Conservation (phyloP, 805 yeast species). For the Ogataea saltuana region DNA sequence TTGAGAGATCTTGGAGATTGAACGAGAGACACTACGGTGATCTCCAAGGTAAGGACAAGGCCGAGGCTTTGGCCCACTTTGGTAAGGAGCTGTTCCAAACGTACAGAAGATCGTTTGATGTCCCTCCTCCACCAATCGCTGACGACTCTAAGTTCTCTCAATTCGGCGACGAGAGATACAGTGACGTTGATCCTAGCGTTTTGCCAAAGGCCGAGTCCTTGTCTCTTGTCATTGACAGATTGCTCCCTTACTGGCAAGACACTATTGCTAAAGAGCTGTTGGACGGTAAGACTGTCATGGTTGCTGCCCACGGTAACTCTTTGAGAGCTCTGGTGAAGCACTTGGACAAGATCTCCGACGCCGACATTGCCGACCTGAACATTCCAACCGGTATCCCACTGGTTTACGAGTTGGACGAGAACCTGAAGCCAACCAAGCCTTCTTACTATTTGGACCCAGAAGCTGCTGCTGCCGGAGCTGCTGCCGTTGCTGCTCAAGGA, state of each 20-base stretch:
- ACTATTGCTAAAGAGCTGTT: conserved; percentile 82
- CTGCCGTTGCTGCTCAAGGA: conserved; percentile 98
- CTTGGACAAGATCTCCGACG: conserved; percentile 91
- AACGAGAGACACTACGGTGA: conserved; percentile 99
- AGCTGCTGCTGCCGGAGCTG: conserved; percentile 99
- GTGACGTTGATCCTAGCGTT: conserved; percentile 77
- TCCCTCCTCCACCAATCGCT: conserved; percentile 90
- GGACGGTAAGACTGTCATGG: conserved; percentile 83
- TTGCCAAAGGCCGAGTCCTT: conserved; percentile 94
- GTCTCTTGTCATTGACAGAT: conserved; percentile 91
- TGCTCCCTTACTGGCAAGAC: conserved; percentile 96
- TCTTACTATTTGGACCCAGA: conserved; percentile 98
- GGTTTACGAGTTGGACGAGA: conserved; percentile 89
- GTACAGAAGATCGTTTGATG: conserved; percentile 96
- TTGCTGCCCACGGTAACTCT: conserved; percentile 99
- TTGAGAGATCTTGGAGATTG: conserved; percentile 94
- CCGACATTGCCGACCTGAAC: conserved; percentile 89
- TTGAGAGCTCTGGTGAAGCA: conserved; percentile 95
- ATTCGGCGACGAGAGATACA: conserved; percentile 82
- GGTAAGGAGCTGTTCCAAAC: conserved; percentile 93
- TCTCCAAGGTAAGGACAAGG: conserved; percentile 97
- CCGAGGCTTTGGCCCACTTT: conserved; percentile 81
- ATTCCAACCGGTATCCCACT: conserved; percentile 98
- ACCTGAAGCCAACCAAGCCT: conserved; percentile 86
- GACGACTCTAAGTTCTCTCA: conserved; percentile 82